Conservation (phyloP, 2,329 filamentous ascomycete genomes). For the Neospermospora avenae region DNA sequence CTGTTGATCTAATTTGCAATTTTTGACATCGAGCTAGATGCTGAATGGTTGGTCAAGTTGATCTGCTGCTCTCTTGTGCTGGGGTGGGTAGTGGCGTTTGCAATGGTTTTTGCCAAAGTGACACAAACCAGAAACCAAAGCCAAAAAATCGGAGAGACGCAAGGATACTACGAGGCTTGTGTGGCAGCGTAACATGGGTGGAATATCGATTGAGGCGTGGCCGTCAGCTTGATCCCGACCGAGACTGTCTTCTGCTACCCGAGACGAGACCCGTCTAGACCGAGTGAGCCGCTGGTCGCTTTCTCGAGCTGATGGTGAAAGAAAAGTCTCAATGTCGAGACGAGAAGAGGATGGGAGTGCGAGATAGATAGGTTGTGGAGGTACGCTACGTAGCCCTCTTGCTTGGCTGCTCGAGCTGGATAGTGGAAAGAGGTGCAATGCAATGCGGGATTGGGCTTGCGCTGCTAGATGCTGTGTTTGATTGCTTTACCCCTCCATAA, state of each 20-base stretch:
- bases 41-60: constrained; percentile 19
- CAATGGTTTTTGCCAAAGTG: not conserved
- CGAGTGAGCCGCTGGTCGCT: constrained; percentile 17
- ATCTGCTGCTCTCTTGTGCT: constrained; percentile 24
- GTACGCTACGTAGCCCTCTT: not conserved
- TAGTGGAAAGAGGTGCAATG: constrained; percentile 14
- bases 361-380: not conserved
- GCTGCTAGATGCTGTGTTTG: constrained; percentile 22
- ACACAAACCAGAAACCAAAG: constrained; percentile 3
- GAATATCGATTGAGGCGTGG: constrained; percentile 7
- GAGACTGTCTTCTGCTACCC: constrained; percentile 18
- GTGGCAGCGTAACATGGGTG: constrained; percentile 9
- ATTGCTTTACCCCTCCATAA: constrained; percentile 23
- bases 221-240: constrained; percentile 19
- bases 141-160: not conserved
- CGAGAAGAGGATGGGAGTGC: not conserved
- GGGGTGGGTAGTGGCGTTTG: constrained; percentile 6
- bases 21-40: constrained; percentile 5
- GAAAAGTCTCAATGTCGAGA: not conserved
- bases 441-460: constrained; percentile 11
- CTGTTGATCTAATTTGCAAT: constrained; percentile 14
- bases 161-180: constrained; percentile 4
- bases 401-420: constrained; percentile 3
- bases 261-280: constrained; percentile 22
- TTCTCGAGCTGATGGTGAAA: constrained; percentile 8